Conservation (phyloP, 768 basidiomycete species). For the Daedalea quercina region DNA sequence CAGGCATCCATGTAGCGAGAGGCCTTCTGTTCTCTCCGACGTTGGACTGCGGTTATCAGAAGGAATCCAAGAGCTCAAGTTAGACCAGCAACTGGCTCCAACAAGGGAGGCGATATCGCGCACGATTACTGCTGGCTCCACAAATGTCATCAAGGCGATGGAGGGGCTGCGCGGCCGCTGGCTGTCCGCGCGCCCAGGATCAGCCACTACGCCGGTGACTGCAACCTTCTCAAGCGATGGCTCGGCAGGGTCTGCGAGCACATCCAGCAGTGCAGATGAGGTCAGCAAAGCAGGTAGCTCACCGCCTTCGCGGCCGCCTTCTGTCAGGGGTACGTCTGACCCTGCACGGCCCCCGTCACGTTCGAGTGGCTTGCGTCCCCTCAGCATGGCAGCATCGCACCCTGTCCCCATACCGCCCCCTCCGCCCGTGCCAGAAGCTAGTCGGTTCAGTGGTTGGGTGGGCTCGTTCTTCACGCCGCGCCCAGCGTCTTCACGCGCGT, state of each 20-base stretch:
- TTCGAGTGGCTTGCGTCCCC: slow-evolving; percentile 19
- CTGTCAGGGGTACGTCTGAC: slow-evolving; percentile 1
- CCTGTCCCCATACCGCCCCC: slow-evolving; percentile 18
- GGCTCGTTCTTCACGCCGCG: slow-evolving; percentile 42
- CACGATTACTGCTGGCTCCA: slow-evolving; percentile 67
- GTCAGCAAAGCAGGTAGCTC: slow-evolving; percentile 9
- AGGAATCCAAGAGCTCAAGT: slow-evolving; percentile 88
- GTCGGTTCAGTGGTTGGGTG: slow-evolving; percentile 35
- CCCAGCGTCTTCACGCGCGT: slow-evolving; percentile 27
- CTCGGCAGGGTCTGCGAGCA: slow-evolving; percentile 4
- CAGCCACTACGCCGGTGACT: slow-evolving; percentile 2
- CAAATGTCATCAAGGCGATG: slow-evolving; percentile 82
- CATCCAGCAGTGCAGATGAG: slow-evolving; percentile 10
- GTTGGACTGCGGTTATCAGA: slow-evolving; percentile 88
- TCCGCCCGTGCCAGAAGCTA: slow-evolving; percentile 8
- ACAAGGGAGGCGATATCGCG: slow-evolving; percentile 83
- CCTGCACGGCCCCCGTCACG: not conserved
- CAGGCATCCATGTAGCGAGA: slow-evolving; percentile 92
- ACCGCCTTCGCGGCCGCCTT: slow-evolving; percentile 1
- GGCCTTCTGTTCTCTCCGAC: slow-evolving; percentile 84
- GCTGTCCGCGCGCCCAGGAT: slow-evolving; percentile 32
- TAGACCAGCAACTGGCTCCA: slow-evolving; percentile 91
- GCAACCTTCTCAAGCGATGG: slow-evolving; percentile 2
- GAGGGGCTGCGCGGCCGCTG: slow-evolving; percentile 82
- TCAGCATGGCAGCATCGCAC: slow-evolving; percentile 22